phyloP scores from a whole-genome alignment of 2,329 filamentous ascomycete genomes.

The Venturiaceae sp. region DNA sequence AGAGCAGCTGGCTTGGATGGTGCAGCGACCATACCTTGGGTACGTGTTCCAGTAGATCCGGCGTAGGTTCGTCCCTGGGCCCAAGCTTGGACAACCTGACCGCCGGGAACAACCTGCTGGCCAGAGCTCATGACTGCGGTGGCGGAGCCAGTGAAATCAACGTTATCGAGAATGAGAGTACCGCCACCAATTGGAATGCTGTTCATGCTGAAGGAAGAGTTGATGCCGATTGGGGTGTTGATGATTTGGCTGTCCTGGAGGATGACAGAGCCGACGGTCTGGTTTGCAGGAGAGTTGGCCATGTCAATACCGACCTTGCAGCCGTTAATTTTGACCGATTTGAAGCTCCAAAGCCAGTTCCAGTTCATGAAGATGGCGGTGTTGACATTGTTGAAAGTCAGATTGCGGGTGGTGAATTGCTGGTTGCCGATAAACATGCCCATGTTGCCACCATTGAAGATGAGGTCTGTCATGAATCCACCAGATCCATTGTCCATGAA shows the following conservation, averaged over 20 bases:
- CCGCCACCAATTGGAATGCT: conserved; percentile 62
- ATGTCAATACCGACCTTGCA: conserved; percentile 39
- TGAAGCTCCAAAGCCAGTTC: conserved; percentile 43
- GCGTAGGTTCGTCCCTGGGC: conserved; percentile 70
- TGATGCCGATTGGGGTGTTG: conserved; percentile 67
- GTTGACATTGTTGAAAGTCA: conserved; percentile 38
- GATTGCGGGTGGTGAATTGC: conserved; percentile 47
- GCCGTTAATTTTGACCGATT: conserved; percentile 35
- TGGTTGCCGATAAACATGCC: conserved; percentile 55
- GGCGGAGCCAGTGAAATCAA: conserved; percentile 65
- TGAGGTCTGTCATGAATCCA: conserved; percentile 49
- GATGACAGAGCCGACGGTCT: conserved; percentile 78
- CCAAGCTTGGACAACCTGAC: conserved; percentile 60
- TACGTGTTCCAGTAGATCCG: conserved; percentile 34
- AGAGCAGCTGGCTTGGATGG: conserved; percentile 58
- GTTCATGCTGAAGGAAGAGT: conserved; percentile 64
- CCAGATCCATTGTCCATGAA: conserved; percentile 52
- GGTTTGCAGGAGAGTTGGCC: conserved; percentile 49
- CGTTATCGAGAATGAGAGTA: conserved; percentile 79
- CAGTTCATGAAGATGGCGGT: conserved; percentile 45
- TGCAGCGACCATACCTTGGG: conserved; percentile 46
- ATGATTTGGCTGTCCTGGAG: conserved; percentile 71
- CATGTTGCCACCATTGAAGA: conserved; percentile 50
- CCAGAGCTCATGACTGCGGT: conserved; percentile 56
- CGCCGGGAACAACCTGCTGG: conserved; percentile 57